phyloP scores from a whole-genome alignment of 768 basidiomycete genomes.

The Sutorius australiensis region DNA sequence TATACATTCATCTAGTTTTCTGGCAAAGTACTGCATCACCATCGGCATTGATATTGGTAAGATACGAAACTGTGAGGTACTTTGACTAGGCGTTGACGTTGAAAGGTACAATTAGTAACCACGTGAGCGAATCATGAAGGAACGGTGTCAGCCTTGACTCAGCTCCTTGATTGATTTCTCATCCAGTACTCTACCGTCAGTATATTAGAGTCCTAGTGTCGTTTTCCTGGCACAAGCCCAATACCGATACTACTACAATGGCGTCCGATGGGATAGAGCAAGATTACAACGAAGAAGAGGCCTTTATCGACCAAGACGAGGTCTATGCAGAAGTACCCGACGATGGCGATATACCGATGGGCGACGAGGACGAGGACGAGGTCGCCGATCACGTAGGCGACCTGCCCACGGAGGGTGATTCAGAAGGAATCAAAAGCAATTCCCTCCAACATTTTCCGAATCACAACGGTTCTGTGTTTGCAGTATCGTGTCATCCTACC shows the following conservation, averaged over 20 bases:
- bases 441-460: slow-evolving; percentile 64
- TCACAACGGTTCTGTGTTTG: slow-evolving; percentile 79
- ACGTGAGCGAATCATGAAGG: neutral
- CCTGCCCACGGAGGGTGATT: slow-evolving; percentile 35
- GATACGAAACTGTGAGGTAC: neutral
- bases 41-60: no score
- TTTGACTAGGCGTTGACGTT: neutral
- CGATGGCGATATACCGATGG: slow-evolving; percentile 69
- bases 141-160: neutral
- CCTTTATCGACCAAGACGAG: slow-evolving; percentile 65
- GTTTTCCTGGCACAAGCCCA: neutral
- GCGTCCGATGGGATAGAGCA: slow-evolving; percentile 36
- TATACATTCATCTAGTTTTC: neutral
- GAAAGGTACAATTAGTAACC: neutral
- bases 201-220: slow-evolving; percentile 1
- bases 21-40: neutral
- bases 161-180: slow-evolving; percentile 22
- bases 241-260: slow-evolving; percentile 17
- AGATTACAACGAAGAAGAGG: slow-evolving; percentile 37
- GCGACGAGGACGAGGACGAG: slow-evolving; percentile 66
- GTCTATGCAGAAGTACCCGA: slow-evolving; percentile 61
- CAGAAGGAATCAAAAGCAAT: slow-evolving; percentile 47
- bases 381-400: slow-evolving; percentile 46
- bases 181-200: slow-evolving; percentile 3
- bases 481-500: slow-evolving; percentile 79